These are phyloP conservation scores for Venustampulla echinocandica DNA, from an alignment of 495 filamentous ascomycete genomes.

Conservation along the genomic window DNA sequence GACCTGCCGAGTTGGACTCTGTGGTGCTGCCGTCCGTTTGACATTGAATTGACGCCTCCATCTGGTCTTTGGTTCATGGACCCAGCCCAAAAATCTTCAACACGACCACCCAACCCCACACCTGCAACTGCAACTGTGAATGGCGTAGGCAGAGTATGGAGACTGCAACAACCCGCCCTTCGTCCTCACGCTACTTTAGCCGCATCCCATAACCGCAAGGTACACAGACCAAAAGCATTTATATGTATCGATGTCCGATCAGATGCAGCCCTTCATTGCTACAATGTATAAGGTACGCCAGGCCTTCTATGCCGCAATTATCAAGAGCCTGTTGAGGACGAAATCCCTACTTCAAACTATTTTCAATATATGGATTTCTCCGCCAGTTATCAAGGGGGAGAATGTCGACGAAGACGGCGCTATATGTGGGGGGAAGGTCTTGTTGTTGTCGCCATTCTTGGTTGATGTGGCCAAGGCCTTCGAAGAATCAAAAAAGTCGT, in stretches of 20 bases:
- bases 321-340: constrained; percentile 41
- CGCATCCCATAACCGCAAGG: constrained; percentile 16
- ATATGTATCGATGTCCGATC: constrained; percentile 27
- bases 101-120: too few species aligned
- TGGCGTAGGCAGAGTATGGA: constrained; percentile 5
- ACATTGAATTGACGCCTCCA: too few species aligned
- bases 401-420: constrained; percentile 22
- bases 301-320: constrained; percentile 24
- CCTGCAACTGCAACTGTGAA: constrained; percentile 6
- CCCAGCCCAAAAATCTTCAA: too few species aligned
- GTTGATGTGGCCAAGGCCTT: constrained; percentile 30
- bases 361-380: constrained; percentile 40
- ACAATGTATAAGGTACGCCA: constrained; percentile 25
- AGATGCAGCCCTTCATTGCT: constrained; percentile 25
- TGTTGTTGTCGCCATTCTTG: constrained; percentile 26
- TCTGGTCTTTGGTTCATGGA: too few species aligned
- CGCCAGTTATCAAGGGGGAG: constrained; percentile 27
- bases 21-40: background rate
- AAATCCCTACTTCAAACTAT: constrained; percentile 43
- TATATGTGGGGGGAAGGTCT: background rate
- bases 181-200: constrained; percentile 12
- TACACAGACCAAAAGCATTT: constrained; percentile 7
- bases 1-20: constrained; percentile 17
- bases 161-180: constrained; percentile 5
- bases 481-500: constrained; percentile 28